Evolutionary conservation across 495 filamentous ascomycete genomes (phyloP).

Genomic region (Amniculicola lignicola): DNA sequence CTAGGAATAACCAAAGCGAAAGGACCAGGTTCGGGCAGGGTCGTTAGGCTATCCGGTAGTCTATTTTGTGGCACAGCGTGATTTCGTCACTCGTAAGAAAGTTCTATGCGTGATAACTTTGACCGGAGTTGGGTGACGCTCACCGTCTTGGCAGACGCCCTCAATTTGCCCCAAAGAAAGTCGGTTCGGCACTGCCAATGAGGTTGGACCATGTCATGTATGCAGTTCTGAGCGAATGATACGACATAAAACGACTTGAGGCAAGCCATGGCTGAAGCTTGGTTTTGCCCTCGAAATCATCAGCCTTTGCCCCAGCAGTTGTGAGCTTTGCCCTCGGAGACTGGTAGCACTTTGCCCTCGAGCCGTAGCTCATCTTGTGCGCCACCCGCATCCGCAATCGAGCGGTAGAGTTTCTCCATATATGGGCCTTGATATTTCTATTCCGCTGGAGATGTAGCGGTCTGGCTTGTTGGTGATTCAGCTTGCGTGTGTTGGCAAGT

Average conservation of each 20-base stretch:
- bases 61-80: too few relatives aligned
- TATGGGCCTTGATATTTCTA: too few relatives aligned
- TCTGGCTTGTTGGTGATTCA: too few relatives aligned
- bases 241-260: background rate
- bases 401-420: background rate
- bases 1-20: too few relatives aligned
- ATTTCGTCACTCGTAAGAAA: background rate
- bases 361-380: background rate
- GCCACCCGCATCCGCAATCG: background rate
- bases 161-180: slow-evolving; percentile 7
- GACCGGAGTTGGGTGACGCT: background rate
- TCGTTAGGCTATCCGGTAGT: too few relatives aligned
- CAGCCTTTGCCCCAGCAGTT: background rate
- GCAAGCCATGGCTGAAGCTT: too few relatives aligned
- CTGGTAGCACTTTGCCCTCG: background rate
- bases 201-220: background rate
- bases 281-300: too few relatives aligned
- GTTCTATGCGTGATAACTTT: background rate
- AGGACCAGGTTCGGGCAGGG: too few relatives aligned
- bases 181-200: slow-evolving; percentile 7
- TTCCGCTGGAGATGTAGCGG: too few relatives aligned
- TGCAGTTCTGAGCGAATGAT: background rate
- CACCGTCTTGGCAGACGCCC: slow-evolving; percentile 3
- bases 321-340: background rate
- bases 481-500: too few relatives aligned